Percentiles rank a stretch among this genome's conserved stretches.
Conservation (phyloP, 2,329 filamentous ascomycete species). For the Aspergillus aculeatus region DNA sequence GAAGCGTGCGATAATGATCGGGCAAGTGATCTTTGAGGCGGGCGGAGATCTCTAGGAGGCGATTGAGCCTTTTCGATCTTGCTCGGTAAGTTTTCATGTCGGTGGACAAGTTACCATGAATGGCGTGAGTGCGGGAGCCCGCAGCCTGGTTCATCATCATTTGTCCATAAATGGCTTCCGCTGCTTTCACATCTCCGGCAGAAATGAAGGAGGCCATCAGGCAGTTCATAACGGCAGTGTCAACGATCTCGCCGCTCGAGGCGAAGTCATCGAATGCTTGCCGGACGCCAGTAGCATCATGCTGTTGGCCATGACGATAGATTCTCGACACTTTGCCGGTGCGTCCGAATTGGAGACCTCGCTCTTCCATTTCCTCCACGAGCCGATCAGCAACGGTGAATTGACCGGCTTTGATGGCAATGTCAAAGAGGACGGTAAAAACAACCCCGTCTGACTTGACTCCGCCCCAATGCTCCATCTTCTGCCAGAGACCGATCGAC, state of each 20-base stretch:
- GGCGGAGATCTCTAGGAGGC: slow-evolving; percentile 48
- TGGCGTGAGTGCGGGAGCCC: slow-evolving; percentile 33
- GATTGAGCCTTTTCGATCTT: slow-evolving; percentile 46
- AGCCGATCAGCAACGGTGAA: slow-evolving; percentile 82
- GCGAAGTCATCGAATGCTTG: slow-evolving; percentile 80
- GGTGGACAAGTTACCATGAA: slow-evolving; percentile 24
- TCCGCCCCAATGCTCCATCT: slow-evolving; percentile 77
- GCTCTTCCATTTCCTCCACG: slow-evolving; percentile 72
- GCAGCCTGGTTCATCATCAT: slow-evolving; percentile 68
- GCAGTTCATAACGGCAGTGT: slow-evolving; percentile 82
- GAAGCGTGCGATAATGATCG: slow-evolving; percentile 60
- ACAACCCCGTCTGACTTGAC: slow-evolving; percentile 71
- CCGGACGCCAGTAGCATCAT: slow-evolving; percentile 71
- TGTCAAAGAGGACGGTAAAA: slow-evolving; percentile 89
- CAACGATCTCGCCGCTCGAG: slow-evolving; percentile 80
- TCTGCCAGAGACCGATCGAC: slow-evolving; percentile 75
- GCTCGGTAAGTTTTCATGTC: slow-evolving; percentile 40
- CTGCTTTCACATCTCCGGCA: slow-evolving; percentile 72
- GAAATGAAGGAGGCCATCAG: slow-evolving; percentile 76
- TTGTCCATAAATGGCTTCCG: slow-evolving; percentile 74
- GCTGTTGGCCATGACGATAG: slow-evolving; percentile 74
- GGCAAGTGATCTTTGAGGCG: slow-evolving; percentile 49
- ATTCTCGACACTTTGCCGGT: slow-evolving; percentile 81
- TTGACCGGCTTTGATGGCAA: slow-evolving; percentile 81
- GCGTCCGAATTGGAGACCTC: slow-evolving; percentile 69